Base-by-base conservation (phyloP, 2,329 filamentous ascomycete genomes). In the Neocatenulostroma microsporum region DNA sequence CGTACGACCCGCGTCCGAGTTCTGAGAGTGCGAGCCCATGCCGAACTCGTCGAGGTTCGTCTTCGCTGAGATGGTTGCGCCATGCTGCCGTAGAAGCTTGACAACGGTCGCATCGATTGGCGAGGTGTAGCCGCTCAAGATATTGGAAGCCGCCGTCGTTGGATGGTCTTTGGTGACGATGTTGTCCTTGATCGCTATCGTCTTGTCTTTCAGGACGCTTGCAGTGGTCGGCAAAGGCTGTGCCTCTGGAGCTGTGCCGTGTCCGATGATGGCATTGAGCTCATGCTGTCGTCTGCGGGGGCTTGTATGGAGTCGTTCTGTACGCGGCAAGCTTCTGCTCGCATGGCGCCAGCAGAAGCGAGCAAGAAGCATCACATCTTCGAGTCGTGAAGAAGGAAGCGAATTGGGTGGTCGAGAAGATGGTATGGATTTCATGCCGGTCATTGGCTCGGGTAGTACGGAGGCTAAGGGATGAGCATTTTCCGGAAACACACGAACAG, bases 1-100 rank as follows among this genome's bases (percentile, higher is more conserved):
- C 4, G 89, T 82, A 1, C 75, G 58, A 2, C 83, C 84, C 50
- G 80, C 77, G 37, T 69, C 63, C 1, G 85, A 87, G 51, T 80
- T 66, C 14, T 70, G 72, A 2, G 80, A 82, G 56, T 94, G 81
- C 7, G 86, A 93, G 2, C 87, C 87, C 88, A 94, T 94, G 19
- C 88, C 87, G 57, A 94, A 94, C 57, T 94, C 91, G 62, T 96
- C 91, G 69, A 96, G 78, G 57, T 94, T 94, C 2, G 86, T 88
- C 18, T 94, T 94, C 5, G 82, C 82, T 2, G 79, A 70, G 2
- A 89, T 59, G 5, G 72, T 59, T 5, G 76, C 78, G 27, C 81
- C 82, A 4, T 73, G 70, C 19, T 66, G 57, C 38, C 74, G 72
- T 21, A 95, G 70, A 50, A 80, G 74, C 34, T 70, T 64, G 21